Percentiles rank a stretch among this genome's conserved stretches.
phyloP scores from a whole-genome alignment of 495 filamentous ascomycete genomes.

The Penicillium lividum region DNA sequence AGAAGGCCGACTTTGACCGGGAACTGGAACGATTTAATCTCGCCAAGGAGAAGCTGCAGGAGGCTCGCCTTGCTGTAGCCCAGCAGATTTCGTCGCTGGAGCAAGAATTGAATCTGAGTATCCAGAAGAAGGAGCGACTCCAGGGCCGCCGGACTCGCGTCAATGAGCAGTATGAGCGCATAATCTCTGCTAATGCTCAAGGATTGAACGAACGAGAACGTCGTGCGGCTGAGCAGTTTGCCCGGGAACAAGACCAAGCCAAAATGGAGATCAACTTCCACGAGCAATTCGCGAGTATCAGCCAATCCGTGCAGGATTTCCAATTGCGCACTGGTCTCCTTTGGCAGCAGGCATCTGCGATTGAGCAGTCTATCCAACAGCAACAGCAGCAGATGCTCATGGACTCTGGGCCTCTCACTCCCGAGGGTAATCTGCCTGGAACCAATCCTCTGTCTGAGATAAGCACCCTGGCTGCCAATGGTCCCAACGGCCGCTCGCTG shows the following conservation, averaged over 20 bases:
- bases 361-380: slow-evolving; percentile 50
- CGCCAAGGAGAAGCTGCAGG: slow-evolving; percentile 58
- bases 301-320: slow-evolving; percentile 49
- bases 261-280: slow-evolving; percentile 54
- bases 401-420: slow-evolving; percentile 48
- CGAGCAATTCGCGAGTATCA: slow-evolving; percentile 47
- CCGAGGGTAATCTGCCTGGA: slow-evolving; percentile 51
- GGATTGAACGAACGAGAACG: slow-evolving; percentile 74
- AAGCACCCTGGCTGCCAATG: slow-evolving; percentile 31
- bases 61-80: slow-evolving; percentile 63
- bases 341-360: slow-evolving; percentile 49
- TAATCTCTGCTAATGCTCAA: slow-evolving; percentile 73
- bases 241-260: slow-evolving; percentile 62
- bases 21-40: slow-evolving; percentile 64
- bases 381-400: slow-evolving; percentile 47
- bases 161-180: slow-evolving; percentile 74
- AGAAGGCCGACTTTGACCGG: slow-evolving; percentile 61
- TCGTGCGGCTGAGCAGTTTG: slow-evolving; percentile 66
- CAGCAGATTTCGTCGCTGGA: slow-evolving; percentile 64
- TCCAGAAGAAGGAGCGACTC: slow-evolving; percentile 78
- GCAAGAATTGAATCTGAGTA: slow-evolving; percentile 63
- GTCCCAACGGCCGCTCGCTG: slow-evolving; percentile 37
- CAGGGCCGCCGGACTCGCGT: slow-evolving; percentile 72
- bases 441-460: slow-evolving; percentile 43
- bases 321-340: slow-evolving; percentile 47